phyloP scores from a whole-genome alignment of 495 filamentous ascomycete genomes.

The Hapsidospora chrysogenum region DNA sequence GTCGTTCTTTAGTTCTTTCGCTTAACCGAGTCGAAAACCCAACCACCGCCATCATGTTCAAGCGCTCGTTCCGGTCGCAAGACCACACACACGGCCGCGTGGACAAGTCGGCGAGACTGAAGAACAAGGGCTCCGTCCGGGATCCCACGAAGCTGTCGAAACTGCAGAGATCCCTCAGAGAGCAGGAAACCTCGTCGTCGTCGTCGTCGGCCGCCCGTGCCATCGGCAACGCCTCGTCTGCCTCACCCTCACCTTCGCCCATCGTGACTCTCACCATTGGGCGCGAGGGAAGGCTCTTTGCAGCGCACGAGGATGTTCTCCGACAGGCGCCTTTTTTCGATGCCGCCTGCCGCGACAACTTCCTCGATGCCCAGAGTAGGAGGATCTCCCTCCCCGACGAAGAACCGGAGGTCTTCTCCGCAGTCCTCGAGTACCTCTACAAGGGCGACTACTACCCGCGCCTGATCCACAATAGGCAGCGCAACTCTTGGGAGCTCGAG shows the following conservation, averaged over 20 bases:
- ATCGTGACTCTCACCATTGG: constrained; percentile 77
- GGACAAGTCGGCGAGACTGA: constrained; percentile 63
- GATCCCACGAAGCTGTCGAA: constrained; percentile 55
- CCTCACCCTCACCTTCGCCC: constrained; percentile 50
- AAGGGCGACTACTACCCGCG: constrained; percentile 85
- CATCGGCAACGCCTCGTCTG: constrained; percentile 8
- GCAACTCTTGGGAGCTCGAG: constrained; percentile 59
- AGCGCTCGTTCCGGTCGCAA: constrained; percentile 61
- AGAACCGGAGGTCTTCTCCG: constrained; percentile 78
- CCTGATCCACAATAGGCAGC: constrained; percentile 50
- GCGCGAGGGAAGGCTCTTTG: constrained; percentile 69
- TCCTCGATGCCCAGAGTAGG: constrained; percentile 43
- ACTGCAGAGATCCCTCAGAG: constrained; percentile 39
- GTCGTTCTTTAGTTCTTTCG: constrained; percentile 13
- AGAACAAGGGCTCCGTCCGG: constrained; percentile 45
- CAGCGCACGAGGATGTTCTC: constrained; percentile 78
- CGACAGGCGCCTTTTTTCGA: constrained; percentile 69
- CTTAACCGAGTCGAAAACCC: too few species aligned
- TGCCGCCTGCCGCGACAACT: constrained; percentile 39
- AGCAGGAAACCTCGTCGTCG: constrained; percentile 13
- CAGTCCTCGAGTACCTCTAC: constrained; percentile 84
- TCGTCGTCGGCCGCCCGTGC: constrained; percentile 19
- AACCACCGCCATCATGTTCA: constrained; percentile 57
- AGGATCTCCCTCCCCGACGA: constrained; percentile 69
- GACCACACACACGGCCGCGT: constrained; percentile 39